Evolutionary conservation across 768 basidiomycete species (phyloP), one percentile per base, ranked within the genome.

Genomic region (Rickenella mellea): DNA sequence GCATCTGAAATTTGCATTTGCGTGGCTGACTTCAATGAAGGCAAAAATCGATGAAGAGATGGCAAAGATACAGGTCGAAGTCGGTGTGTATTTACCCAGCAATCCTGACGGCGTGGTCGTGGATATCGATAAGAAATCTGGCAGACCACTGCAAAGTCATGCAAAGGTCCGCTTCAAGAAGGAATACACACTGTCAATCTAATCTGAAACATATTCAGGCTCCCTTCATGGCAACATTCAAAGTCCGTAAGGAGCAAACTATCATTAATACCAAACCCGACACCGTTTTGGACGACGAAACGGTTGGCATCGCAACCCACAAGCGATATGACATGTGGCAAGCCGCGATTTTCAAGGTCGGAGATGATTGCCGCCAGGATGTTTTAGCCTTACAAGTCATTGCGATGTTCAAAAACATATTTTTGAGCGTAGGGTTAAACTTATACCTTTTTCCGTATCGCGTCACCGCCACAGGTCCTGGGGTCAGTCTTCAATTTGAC

Each of bases 141-240:
- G 96, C 2, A 72, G 94, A 22, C 96, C 96, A 1, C 66, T 99
- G 21, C 96, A 99, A 61, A 92, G 88, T 57, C 96, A 99, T 52
- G 96, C 96, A 10, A 99, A 99, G 73, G 93, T 89, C 40, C 30
- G 60, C 42, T 12, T 15, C 3, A 21, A 35, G 21, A 27, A 24
- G 12, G 29, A 37, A 42, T 40, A n/a, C 19, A 40, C 12, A 28
- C 6, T 33, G 12, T 15, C 4, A 17, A 27, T 28, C 40, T 32
- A 2, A 7, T 39, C 49, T 45, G n/a, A 43, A 27, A 35, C 42
- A 28, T 27, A 25, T n/a, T 2, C 45, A 97, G 92, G 93, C 96
- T 8, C 96, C 96, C 0, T 99, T 99, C 68, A 98, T 99, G 96
- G 96, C 96, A 1, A 97, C 94, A 1, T 99, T 99, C 73, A 96